These are phyloP conservation scores for Penicillium capsulatum DNA, from an alignment of 2,329 filamentous ascomycete genomes.

Conservation along the genomic window DNA sequence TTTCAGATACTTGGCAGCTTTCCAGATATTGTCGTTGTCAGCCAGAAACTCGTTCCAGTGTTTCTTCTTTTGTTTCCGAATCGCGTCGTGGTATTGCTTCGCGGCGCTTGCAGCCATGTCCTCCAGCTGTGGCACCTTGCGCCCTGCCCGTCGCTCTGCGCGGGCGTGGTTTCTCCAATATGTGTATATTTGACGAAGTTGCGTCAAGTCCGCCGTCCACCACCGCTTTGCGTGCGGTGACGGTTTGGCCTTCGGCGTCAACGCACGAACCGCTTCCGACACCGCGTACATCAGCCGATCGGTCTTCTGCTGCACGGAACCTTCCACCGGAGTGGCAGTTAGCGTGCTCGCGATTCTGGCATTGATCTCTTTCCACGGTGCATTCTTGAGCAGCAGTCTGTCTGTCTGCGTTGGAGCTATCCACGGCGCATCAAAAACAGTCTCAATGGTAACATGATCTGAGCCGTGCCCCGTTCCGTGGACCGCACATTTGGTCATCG, in stretches of 20 bases:
- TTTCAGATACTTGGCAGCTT: conserved; percentile 23
- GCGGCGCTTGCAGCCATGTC: conserved; percentile 11
- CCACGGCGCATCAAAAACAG: conserved; percentile 24
- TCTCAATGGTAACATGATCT: conserved; percentile 31
- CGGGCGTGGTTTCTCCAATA: too few species aligned
- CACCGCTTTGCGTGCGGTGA: conserved; percentile 17
- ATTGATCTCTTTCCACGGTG: too few species aligned
- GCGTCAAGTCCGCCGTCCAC: conserved; percentile 23
- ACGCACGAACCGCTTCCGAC: conserved; percentile 21
- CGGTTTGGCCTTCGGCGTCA: conserved; percentile 10
- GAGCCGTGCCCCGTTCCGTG: conserved; percentile 22
- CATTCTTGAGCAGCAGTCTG: conserved; percentile 21
- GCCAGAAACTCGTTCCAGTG: conserved; percentile 24
- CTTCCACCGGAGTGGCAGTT: too few species aligned
- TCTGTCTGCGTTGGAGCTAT: conserved; percentile 11
- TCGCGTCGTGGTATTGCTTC: conserved; percentile 18
- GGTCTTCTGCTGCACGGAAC: too few species aligned
- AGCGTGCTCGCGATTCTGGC: too few species aligned
- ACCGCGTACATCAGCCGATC: too few species aligned
- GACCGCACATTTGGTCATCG: conserved; percentile 18
- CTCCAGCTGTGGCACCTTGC: too few species aligned
- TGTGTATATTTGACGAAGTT: too few species aligned
- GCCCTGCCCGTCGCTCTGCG: too few species aligned
- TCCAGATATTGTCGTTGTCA: conserved; percentile 26
- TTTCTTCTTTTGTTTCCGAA: conserved; percentile 24